Evolutionary conservation across 1,284 basidiomycete species (phyloP), one percentile per base, ranked within the genome.

Genomic region (Tylopilus orsonianus): DNA sequence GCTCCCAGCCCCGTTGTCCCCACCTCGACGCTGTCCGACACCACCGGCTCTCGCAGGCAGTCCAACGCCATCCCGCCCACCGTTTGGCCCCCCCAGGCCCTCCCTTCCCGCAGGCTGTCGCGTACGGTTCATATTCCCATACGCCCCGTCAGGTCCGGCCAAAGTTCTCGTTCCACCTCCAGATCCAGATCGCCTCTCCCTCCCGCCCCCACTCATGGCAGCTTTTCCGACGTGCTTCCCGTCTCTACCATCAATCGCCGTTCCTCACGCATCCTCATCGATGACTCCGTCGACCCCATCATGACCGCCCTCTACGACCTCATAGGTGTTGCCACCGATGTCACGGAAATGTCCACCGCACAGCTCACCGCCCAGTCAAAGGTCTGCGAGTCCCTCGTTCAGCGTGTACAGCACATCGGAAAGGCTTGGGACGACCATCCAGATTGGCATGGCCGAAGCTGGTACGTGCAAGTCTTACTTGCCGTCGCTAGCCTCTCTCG

Each of bases 381-480:
- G 62, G 71, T 85, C 24, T 97, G 93, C 68, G 87, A 90, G 54
- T 80, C 87, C 54, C 80, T 96, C 53, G 94, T 99, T 26, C 86
- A 92, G 60, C 81, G 90, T 48, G 84, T 98, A 0, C 95, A 98
- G 70, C 80, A 79, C 50, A 90, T 97, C 55, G 97, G 97, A 48
- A 88, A 85, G 60, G 84, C 87, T 12, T 99, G 97, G 97, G 96
- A 98, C 61, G 92, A 95, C 48, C 90, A 98, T 68, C 90, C 94
- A 9, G 93, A 97, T 64, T 98, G 96, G 93, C 93, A 96, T 49
- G 95, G 97, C 12, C 81, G 96, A 47, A 93, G 90, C 50, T 99
- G 97, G 97, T 99, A 98, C 69, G 95, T 98, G 50, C 93, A 96
- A 66, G 86, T 97, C 20, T 78, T 97, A 8, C 85, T 99, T 45